Evolutionary conservation across 768 basidiomycete species (phyloP).

Genomic region (Calocybe gangraenosa): DNA sequence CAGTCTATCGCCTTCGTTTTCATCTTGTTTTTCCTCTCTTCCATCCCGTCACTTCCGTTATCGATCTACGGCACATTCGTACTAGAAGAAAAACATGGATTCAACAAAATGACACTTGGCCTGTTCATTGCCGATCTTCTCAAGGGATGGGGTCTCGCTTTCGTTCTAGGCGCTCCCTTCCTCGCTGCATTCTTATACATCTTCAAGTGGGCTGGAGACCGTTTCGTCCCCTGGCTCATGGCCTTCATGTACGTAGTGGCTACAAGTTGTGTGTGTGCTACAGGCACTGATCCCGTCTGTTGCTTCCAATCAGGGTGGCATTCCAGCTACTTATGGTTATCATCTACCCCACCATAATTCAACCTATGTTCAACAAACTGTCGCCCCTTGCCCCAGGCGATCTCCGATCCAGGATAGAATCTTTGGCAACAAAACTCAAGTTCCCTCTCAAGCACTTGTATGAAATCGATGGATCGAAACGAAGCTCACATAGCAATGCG

Average conservation of each 20-base stretch:
- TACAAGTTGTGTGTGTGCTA: background rate
- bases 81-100: slow-evolving; percentile 91
- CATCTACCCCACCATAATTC: slow-evolving; percentile 82
- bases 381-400: slow-evolving; percentile 79
- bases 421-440: slow-evolving; percentile 72
- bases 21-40: slow-evolving; percentile 60
- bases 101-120: slow-evolving; percentile 86
- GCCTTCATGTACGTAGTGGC: slow-evolving; percentile 69
- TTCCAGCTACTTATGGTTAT: slow-evolving; percentile 86
- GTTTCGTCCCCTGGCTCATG: slow-evolving; percentile 93
- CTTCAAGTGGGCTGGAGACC: slow-evolving; percentile 90
- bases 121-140: slow-evolving; percentile 78
- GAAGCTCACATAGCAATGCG: slow-evolving; percentile 94
- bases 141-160: slow-evolving; percentile 72
- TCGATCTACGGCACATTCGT: slow-evolving; percentile 88
- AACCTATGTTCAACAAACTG: slow-evolving; percentile 96
- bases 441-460: slow-evolving; percentile 95
- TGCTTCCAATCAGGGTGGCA: slow-evolving; percentile 44
- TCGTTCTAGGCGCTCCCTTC: slow-evolving; percentile 79
- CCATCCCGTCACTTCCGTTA: slow-evolving; percentile 69
- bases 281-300: background rate
- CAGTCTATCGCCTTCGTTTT: slow-evolving; percentile 81
- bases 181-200: slow-evolving; percentile 83
- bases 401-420: slow-evolving; percentile 72
- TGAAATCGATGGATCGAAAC: slow-evolving; percentile 96